These are phyloP conservation scores for Tricholoma matsutake DNA, from an alignment of 768 basidiomycete genomes.

Conservation along the genomic window DNA sequence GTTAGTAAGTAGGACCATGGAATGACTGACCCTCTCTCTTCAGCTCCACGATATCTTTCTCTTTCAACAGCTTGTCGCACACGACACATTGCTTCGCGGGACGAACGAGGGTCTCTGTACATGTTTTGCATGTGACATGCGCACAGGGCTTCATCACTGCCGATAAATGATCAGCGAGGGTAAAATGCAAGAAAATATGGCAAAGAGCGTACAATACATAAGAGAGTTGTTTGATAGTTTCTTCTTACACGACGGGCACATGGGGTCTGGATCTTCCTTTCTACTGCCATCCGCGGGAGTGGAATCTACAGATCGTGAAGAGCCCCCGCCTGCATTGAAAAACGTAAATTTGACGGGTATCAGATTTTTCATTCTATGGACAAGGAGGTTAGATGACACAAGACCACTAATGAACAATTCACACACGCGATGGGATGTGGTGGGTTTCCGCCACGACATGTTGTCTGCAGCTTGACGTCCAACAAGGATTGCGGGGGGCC, in stretches of 20 bases:
- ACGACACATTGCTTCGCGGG: constrained; percentile 81
- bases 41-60: constrained; percentile 77
- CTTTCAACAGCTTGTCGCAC: constrained; percentile 66
- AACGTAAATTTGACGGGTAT: constrained; percentile 79
- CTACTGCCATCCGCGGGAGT: constrained; percentile 35
- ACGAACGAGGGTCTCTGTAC: constrained; percentile 82
- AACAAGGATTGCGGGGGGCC: constrained; percentile 63
- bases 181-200: not conserved
- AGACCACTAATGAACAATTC: not conserved
- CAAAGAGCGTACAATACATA: constrained; percentile 54
- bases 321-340: constrained; percentile 34
- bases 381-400: constrained; percentile 5
- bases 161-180: not conserved
- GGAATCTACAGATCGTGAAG: constrained; percentile 36
- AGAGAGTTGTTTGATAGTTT: constrained; percentile 74
- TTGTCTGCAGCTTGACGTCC: constrained; percentile 84
- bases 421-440: constrained; percentile 77
- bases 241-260: constrained; percentile 89
- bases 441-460: constrained; percentile 80
- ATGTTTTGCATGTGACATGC: constrained; percentile 90
- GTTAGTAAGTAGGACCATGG: not conserved
- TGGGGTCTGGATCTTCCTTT: constrained; percentile 59
- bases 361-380: constrained; percentile 74
- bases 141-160: constrained; percentile 83
- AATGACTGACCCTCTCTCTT: constrained; percentile 75